Conservation (phyloP, 352 stramenopile species). For the Phytophthora lateralis region DNA sequence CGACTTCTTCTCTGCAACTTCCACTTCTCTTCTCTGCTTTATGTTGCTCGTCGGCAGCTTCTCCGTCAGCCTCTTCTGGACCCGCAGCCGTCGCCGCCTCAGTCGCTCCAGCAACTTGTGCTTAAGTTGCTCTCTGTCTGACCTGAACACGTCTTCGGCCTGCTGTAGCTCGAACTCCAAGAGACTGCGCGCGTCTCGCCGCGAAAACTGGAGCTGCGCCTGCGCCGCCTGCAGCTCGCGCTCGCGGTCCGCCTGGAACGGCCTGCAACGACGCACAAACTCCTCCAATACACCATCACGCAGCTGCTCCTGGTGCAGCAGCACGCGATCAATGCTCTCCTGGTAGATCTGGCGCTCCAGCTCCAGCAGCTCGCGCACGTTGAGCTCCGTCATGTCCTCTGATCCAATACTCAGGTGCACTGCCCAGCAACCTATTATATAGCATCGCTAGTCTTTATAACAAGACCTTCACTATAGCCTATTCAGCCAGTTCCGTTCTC, state of each 20-base stretch:
- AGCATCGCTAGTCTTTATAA: slow-evolving; percentile 1
- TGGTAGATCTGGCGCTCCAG: slow-evolving; percentile 84
- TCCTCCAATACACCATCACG: slow-evolving; percentile 54
- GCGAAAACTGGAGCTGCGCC: slow-evolving; percentile 58
- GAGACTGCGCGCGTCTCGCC: slow-evolving; percentile 60
- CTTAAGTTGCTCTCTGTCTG: slow-evolving; percentile 31
- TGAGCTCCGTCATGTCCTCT: slow-evolving; percentile 28
- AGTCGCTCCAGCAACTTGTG: slow-evolving; percentile 28
- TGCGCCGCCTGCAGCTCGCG: slow-evolving; percentile 52
- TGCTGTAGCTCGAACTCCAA: slow-evolving; percentile 81
- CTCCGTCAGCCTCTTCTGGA: slow-evolving; percentile 23
- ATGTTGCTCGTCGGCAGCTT: slow-evolving; percentile 14
- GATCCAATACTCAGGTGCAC: too few species aligned
- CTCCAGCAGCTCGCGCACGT: slow-evolving; percentile 77
- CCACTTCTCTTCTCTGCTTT: slow-evolving; percentile 2
- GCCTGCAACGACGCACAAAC: slow-evolving; percentile 61
- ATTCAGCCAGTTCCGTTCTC: slow-evolving; percentile 34
- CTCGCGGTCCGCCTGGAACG: slow-evolving; percentile 62
- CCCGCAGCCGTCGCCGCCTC: slow-evolving; percentile 17
- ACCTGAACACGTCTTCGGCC: slow-evolving; percentile 55
- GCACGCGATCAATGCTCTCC: slow-evolving; percentile 77
- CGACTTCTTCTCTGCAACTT: not conserved
- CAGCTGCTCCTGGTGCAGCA: slow-evolving; percentile 56
- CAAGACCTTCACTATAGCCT: not conserved
- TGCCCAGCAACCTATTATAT: not conserved